Evolutionary conservation across 306 rosid genomes (phyloP).

Genomic region (Lupinus albus): DNA sequence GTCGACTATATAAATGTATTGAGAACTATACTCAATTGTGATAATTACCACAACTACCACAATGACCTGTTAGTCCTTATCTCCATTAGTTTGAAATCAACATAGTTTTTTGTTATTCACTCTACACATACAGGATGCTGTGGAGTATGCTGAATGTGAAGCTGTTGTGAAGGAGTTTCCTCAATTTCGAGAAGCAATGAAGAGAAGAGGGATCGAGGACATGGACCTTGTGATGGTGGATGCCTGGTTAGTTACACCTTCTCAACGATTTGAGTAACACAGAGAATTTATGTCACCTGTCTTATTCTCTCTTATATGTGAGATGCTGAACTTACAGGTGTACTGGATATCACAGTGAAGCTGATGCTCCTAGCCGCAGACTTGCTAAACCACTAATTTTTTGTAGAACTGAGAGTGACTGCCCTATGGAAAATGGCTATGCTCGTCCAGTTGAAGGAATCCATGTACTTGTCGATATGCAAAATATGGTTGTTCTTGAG

Average conservation of each 20-base stretch:
- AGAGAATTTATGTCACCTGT: background rate
- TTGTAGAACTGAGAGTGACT: conserved; percentile 82
- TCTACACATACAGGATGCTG: conserved; percentile 60
- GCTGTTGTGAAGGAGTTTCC: conserved; percentile 71
- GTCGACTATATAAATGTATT: background rate
- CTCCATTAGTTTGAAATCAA: conserved; percentile 6
- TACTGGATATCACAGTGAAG: conserved; percentile 68
- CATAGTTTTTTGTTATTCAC: conserved; percentile 23
- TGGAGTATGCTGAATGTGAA: conserved; percentile 81
- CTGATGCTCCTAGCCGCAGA: conserved; percentile 75
- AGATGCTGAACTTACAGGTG: conserved; percentile 53
- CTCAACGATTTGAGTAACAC: conserved; percentile 5
- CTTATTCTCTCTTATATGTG: conserved; percentile 11
- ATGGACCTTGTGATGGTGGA: conserved; percentile 84
- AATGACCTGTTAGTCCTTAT: background rate
- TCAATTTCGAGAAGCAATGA: conserved; percentile 73
- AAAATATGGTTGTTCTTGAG: conserved; percentile 68
- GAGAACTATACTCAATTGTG: background rate
- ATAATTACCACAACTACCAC: conserved; percentile 3
- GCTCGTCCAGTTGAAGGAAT: conserved; percentile 84
- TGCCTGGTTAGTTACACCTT: conserved; percentile 56
- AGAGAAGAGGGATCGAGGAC: conserved; percentile 78
- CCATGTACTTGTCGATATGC: conserved; percentile 69
- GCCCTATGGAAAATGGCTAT: conserved; percentile 81
- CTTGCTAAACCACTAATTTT: conserved; percentile 75